phyloP scores from a whole-genome alignment of 192 early-diverging fungal genomes.

The Funneliformis geosporum region DNA sequence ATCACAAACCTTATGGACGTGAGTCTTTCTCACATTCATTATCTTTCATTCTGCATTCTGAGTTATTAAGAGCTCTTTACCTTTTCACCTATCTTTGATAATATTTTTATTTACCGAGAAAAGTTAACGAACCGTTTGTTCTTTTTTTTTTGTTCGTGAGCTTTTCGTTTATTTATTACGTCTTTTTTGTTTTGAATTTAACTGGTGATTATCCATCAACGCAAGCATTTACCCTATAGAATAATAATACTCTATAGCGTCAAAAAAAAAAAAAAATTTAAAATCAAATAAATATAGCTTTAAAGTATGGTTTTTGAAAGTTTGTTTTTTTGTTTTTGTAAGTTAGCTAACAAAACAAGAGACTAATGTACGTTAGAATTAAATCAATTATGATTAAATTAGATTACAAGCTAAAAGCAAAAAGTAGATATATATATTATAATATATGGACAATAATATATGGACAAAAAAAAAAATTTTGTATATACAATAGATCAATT shows the following conservation, averaged over 20 bases:
- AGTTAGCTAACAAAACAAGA: not conserved
- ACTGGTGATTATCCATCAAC: not conserved
- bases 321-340: not conserved
- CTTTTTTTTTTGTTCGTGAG: not conserved
- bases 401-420: not conserved
- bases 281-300: not conserved
- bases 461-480: not conserved
- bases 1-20: not conserved
- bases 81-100: not conserved
- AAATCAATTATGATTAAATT: not conserved
- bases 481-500: not conserved
- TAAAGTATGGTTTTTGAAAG: not conserved
- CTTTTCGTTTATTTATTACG: not conserved
- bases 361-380: not conserved
- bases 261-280: not conserved
- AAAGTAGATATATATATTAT: not conserved
- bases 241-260: not conserved
- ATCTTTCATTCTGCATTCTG: not conserved
- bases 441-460: too few relatives aligned
- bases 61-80: too few relatives aligned
- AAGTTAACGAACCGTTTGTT: not conserved
- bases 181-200: not conserved
- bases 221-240: not conserved
- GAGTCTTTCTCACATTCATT: not conserved
- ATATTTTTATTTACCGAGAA: too few relatives aligned